Evolutionary conservation across 2,329 filamentous ascomycete species (phyloP).

Genomic region (Macrophomina tecta): DNA sequence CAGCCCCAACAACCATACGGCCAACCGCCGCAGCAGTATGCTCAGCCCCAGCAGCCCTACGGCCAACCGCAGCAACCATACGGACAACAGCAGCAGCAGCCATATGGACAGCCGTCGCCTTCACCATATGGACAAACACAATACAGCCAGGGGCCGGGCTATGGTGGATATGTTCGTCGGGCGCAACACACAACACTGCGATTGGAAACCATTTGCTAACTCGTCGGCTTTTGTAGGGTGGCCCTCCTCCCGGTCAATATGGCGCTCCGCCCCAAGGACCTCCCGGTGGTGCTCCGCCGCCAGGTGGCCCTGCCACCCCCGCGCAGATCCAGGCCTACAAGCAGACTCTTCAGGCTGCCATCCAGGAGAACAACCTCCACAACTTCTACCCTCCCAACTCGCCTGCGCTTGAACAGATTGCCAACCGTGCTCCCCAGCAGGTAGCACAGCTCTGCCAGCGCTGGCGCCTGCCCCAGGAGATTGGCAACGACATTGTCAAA

Average conservation of each 20-base stretch:
- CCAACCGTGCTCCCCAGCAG: conserved; percentile 55
- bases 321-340: conserved; percentile 62
- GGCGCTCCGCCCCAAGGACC: conserved; percentile 35
- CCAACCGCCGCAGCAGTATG: conserved; percentile 35
- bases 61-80: conserved; percentile 35
- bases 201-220: conserved; percentile 20
- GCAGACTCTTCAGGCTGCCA: conserved; percentile 59
- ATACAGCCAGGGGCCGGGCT: conserved; percentile 33
- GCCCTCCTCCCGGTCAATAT: conserved; percentile 39
- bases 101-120: conserved; percentile 34
- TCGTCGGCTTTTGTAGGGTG: conserved; percentile 32
- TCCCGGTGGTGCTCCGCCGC: conserved; percentile 39
- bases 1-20: conserved; percentile 32
- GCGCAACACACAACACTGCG: neutral
- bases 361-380: conserved; percentile 67
- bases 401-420: conserved; percentile 58
- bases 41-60: conserved; percentile 31
- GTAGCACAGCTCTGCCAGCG: conserved; percentile 62
- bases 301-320: conserved; percentile 51
- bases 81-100: conserved; percentile 34
- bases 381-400: conserved; percentile 64
- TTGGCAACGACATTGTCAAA: conserved; percentile 68
- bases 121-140: conserved; percentile 33
- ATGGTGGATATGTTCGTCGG: conserved; percentile 35
- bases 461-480: conserved; percentile 64